These are phyloP conservation scores for Aspergillus piperis DNA, from an alignment of 2,329 filamentous ascomycete species.

Conservation along the genomic window DNA sequence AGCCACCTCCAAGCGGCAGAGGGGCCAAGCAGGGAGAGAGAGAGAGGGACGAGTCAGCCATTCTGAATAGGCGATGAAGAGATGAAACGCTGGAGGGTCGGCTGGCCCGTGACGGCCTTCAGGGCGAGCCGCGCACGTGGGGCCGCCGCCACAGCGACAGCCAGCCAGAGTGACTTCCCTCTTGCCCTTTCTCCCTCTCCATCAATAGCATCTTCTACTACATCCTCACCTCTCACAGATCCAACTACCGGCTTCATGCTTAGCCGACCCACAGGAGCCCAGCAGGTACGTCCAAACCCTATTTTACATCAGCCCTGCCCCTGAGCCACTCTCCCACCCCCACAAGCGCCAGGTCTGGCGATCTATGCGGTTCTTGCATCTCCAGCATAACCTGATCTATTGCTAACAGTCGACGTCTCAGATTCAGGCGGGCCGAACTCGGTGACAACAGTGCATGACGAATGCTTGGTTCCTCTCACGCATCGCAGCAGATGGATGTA, in stretches of 20 bases:
- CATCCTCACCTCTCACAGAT: not conserved
- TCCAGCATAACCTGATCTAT: slow-evolving; percentile 8
- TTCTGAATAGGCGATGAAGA: not conserved
- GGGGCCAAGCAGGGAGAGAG: not conserved
- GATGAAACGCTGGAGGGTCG: not conserved
- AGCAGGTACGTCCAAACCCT: not conserved
- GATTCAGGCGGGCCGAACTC: not conserved
- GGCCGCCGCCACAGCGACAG: not conserved
- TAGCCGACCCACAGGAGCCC: not conserved
- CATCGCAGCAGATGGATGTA: not conserved
- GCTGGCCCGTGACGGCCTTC: not conserved
- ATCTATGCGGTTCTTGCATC: not conserved
- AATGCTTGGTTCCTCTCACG: not conserved
- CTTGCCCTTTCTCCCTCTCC: not conserved
- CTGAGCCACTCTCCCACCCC: not conserved
- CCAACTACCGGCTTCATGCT: not conserved
- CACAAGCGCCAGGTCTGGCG: not conserved
- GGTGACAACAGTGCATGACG: not conserved
- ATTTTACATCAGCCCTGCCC: slow-evolving; percentile 5
- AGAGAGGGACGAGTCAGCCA: not conserved
- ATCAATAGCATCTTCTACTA: not conserved
- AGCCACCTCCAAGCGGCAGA: too few species aligned
- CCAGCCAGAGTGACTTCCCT: not conserved
- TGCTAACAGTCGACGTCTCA: slow-evolving; percentile 9
- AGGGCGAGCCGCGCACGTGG: not conserved